phyloP scores from a whole-genome alignment of 176 grass and related monocot species.

The Oryza rufipogon region DNA sequence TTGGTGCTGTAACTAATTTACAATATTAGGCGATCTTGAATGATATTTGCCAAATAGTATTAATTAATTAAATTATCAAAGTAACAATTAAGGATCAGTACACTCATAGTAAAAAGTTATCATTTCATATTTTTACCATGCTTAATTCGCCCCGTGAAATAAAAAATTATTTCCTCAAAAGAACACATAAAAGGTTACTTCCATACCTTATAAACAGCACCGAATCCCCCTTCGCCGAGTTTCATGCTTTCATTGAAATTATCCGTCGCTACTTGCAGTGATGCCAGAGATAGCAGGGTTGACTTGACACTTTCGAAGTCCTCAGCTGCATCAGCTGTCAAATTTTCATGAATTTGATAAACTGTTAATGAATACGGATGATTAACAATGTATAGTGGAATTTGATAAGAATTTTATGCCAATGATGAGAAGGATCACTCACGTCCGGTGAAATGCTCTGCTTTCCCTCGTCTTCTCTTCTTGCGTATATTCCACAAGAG shows the following conservation, averaged over 20 bases:
- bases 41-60: too few species aligned
- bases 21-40: too few species aligned
- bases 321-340: constrained; percentile 14
- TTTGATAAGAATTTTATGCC: neutral
- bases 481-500: neutral
- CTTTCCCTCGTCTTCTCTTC: constrained; percentile 2
- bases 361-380: neutral
- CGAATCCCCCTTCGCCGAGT: constrained; percentile 46
- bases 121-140: too few species aligned
- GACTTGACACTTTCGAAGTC: constrained; percentile 40
- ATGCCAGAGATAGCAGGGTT: constrained; percentile 26
- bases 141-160: too few species aligned
- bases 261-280: constrained; percentile 38
- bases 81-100: too few species aligned
- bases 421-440: neutral
- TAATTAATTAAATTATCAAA: too few species aligned
- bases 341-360: neutral
- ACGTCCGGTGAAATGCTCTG: neutral
- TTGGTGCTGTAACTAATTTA: neutral
- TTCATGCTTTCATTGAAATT: constrained; percentile 37
- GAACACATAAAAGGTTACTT: too few species aligned
- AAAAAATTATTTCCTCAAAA: too few species aligned
- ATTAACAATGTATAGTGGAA: neutral
- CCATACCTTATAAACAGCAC: neutral
- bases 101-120: too few species aligned